Evolutionary conservation across 1,139 yeast genomes (phyloP).

Genomic region (Suhomyces maxii): DNA sequence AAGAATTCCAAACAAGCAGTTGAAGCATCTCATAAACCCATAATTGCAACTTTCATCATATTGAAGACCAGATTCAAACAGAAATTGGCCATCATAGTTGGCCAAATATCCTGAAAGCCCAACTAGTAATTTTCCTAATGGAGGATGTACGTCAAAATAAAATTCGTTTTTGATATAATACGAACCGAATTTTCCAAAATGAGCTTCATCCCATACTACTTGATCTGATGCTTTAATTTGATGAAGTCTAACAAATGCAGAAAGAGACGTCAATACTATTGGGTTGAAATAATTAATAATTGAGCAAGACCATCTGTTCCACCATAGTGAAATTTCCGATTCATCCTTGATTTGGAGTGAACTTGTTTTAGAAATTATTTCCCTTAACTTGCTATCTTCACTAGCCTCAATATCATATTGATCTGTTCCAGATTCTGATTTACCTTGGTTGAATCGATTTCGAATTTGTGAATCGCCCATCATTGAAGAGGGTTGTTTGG

Average conservation of each 20-base stretch:
- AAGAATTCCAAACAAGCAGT: constrained; percentile 61
- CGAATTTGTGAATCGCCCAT: too few species aligned
- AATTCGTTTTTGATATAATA: constrained; percentile 63
- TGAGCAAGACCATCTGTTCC: constrained; percentile 4
- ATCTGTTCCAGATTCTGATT: too few species aligned
- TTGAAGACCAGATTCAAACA: constrained; percentile 58
- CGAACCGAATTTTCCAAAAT: constrained; percentile 70
- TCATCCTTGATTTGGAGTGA: constrained; percentile 12
- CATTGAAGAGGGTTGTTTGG: too few species aligned
- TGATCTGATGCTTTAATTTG: constrained; percentile 59
- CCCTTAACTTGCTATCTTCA: constrained; percentile 12
- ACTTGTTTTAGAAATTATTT: constrained; percentile 16
- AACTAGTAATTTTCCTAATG: constrained; percentile 69
- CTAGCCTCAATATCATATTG: neutral
- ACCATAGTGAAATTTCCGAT: neutral
- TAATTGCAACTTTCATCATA: constrained; percentile 60
- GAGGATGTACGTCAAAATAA: constrained; percentile 81
- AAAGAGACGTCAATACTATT: constrained; percentile 49
- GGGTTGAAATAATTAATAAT: constrained; percentile 31
- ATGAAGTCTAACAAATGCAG: constrained; percentile 68
- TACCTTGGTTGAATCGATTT: too few species aligned
- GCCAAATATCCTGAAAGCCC: constrained; percentile 69
- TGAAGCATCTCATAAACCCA: constrained; percentile 63
- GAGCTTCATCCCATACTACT: constrained; percentile 98
- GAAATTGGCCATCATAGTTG: constrained; percentile 64